Evolutionary conservation across 352 stramenopile species (phyloP).

Genomic region (Phytophthora vignae): DNA sequence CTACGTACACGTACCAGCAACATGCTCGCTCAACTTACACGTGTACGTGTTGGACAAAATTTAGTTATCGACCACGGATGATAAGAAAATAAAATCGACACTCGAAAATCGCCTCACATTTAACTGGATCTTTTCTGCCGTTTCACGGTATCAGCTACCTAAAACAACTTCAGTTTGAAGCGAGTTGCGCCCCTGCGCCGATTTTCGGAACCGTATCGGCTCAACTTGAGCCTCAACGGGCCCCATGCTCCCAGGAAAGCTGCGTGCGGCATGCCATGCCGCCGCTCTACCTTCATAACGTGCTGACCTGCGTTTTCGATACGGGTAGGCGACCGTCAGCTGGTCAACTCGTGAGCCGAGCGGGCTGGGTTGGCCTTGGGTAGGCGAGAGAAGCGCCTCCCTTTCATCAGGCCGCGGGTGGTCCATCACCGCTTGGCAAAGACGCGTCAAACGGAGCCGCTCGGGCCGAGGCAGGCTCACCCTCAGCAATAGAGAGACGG

Average conservation of each 20-base stretch:
- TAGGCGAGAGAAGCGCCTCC: conserved; percentile 20
- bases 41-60: background rate
- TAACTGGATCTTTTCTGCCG: conserved; percentile 13
- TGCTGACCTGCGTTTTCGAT: background rate
- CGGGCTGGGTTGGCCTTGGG: background rate
- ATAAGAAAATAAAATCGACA: conserved; percentile 13
- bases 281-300: background rate
- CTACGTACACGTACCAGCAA: background rate
- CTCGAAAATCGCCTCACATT: background rate
- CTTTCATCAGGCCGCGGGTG: conserved; percentile 25
- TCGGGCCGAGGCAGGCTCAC: conserved; percentile 7
- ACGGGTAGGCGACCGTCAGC: conserved; percentile 10
- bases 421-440: conserved; percentile 32
- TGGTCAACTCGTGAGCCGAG: conserved; percentile 6
- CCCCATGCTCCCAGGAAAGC: too few species aligned
- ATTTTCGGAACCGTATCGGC: conserved; percentile 16
- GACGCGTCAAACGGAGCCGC: conserved; percentile 28
- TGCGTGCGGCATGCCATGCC: background rate
- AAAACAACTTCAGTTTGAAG: conserved; percentile 16
- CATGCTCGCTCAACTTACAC: background rate
- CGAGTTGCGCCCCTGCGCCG: conserved; percentile 4
- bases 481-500: conserved; percentile 5
- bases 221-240: too few species aligned
- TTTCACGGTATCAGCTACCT: conserved; percentile 2
- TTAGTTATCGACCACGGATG: background rate